Evolutionary conservation across 306 rosid species (phyloP).

Genomic region (Astragalus membranaceus): DNA sequence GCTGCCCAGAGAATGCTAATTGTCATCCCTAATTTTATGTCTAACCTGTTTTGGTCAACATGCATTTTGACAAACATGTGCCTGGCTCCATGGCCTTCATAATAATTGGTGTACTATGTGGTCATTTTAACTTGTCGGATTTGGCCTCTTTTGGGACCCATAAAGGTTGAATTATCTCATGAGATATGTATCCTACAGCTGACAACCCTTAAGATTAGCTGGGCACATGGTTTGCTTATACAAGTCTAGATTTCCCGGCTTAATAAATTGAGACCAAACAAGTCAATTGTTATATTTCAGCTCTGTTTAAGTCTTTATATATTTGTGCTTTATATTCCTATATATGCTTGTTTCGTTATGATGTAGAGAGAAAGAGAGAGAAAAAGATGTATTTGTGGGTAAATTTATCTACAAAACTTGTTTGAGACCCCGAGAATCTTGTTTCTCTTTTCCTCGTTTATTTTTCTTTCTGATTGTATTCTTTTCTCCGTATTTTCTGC

Average conservation of each 20-base stretch:
- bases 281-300: neutral
- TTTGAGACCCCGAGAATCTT: too few relatives aligned
- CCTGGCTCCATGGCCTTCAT: too few relatives aligned
- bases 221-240: neutral
- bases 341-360: neutral
- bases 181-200: too few relatives aligned
- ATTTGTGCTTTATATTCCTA: neutral
- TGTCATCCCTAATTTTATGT: too few relatives aligned
- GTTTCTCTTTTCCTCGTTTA: too few relatives aligned
- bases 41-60: too few relatives aligned
- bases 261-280: neutral
- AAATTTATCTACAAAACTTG: too few relatives aligned
- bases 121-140: neutral
- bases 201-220: neutral
- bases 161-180: neutral
- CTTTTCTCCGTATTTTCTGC: neutral
- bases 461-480: neutral
- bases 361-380: neutral
- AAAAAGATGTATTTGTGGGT: too few relatives aligned
- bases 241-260: neutral
- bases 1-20: too few relatives aligned
- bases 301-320: neutral
- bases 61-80: too few relatives aligned
- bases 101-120: too few relatives aligned
- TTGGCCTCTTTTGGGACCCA: neutral